Evolutionary conservation across 2,329 filamentous ascomycete species (phyloP).

Genomic region (Podosphaera xanthii): DNA sequence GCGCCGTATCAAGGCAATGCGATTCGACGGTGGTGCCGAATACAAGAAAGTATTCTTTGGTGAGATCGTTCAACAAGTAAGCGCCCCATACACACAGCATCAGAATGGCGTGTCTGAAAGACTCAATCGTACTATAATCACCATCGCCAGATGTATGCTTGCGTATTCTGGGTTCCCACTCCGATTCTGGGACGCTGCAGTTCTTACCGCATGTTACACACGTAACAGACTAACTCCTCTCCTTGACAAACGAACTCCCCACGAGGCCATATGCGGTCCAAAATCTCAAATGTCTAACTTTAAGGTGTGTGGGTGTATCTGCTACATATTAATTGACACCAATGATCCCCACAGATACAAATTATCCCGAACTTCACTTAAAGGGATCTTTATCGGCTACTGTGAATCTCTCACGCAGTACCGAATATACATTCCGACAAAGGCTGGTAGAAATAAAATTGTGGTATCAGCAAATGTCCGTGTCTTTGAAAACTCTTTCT

Average conservation of each 20-base stretch:
- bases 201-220: background rate
- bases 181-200: background rate
- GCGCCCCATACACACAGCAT: conserved; percentile 18
- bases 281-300: background rate
- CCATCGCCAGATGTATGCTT: background rate
- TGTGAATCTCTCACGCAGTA: background rate
- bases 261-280: background rate
- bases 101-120: background rate
- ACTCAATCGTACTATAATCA: background rate
- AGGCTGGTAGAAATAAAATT: background rate
- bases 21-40: background rate
- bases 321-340: background rate
- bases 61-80: background rate
- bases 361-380: background rate
- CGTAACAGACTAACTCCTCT: background rate
- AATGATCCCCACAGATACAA: background rate
- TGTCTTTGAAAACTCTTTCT: background rate
- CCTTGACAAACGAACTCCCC: background rate
- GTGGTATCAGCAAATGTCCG: background rate
- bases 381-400: background rate
- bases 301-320: background rate
- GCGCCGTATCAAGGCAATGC: background rate
- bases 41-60: background rate
- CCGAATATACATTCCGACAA: background rate
- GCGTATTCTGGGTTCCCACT: background rate